phyloP scores from a whole-genome alignment of 2,329 filamentous ascomycete genomes.

The Colletotrichum kahawae region DNA sequence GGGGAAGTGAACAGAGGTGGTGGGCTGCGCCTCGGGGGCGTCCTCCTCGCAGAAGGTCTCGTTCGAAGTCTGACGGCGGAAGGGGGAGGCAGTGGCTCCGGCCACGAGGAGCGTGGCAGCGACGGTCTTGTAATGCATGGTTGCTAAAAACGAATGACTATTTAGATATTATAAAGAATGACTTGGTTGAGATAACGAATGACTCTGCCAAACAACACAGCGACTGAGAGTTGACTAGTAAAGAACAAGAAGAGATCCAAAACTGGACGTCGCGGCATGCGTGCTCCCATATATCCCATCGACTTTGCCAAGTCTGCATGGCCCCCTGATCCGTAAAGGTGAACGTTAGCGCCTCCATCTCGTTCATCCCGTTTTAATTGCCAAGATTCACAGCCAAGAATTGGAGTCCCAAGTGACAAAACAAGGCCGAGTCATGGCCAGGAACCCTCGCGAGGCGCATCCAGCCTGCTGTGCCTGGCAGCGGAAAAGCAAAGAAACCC shows the following conservation, averaged over 20 bases:
- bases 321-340: neutral
- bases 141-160: neutral
- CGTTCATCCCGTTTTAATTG: slow-evolving; percentile 12
- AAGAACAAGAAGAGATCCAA: neutral
- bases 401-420: neutral
- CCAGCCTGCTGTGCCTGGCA: neutral
- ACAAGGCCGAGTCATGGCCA: slow-evolving; percentile 8
- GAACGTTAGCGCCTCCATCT: neutral
- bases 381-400: slow-evolving; percentile 4
- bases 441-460: neutral
- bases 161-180: slow-evolving; percentile 5
- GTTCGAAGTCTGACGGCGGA: slow-evolving; percentile 13
- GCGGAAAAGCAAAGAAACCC: neutral
- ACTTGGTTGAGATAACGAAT: slow-evolving; percentile 9
- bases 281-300: slow-evolving; percentile 14
- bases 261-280: neutral
- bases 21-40: neutral
- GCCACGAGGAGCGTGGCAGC: slow-evolving; percentile 18
- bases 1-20: slow-evolving; percentile 2
- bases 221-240: neutral
- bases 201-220: slow-evolving; percentile 3
- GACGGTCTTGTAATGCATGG: slow-evolving; percentile 20
- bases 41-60: slow-evolving; percentile 15
- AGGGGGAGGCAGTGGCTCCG: slow-evolving; percentile 16
- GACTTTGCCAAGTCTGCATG: neutral